Base-by-base conservation (phyloP, 768 basidiomycete species). In the Psilocybe sp. region DNA sequence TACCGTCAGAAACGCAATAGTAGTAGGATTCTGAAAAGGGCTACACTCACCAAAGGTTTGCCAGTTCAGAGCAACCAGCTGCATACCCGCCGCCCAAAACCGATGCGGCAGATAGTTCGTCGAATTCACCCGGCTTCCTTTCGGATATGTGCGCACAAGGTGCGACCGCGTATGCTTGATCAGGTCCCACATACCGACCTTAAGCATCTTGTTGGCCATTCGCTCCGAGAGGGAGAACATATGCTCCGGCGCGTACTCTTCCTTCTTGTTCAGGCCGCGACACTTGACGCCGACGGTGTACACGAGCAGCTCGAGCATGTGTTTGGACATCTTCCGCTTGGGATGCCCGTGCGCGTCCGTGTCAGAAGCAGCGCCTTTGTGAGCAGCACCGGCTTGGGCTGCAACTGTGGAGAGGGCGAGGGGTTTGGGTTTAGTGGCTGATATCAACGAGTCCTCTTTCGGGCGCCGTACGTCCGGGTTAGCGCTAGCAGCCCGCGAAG, bases 241-340 rank as follows among this genome's bases (percentile, higher is more conserved):
- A 59, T 98, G 90, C 60, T 92, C 87, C 0, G 89, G 80, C 7
- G 85, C 85, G 60, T 99, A 99, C 31, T 76, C 73, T 55, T 90
- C 85, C 53, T 92, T 85, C 66, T 89, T 84, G 68, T 90, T 89
- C 67, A 98, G 78, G 0, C 95, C 94, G 40, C 85, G 87, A 58
- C 90, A 97, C 66, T 96, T 96, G 53, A 98, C 92, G 5, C 96
- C 96, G 46, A 96, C 84, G 5, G 96, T 98, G 67, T 98, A 98
- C 20, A 98, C 87, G 15, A 98, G 78, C 10, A 98, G 76, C 1
- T 79, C 72, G 1, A 82, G 81, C 1, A 98, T 78, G 2, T 78
- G 75, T 19, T 79, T 63, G 0, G 94, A 94, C 84, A 92, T 93
- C 59, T 81, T 84, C 18, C 69, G 68, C 60, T 84, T 87, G 9